A percentile compares a stretch with the other conserved stretches of the same genome.
phyloP scores from a whole-genome alignment of 352 stramenopile species.

The Pythium scleroteichum region DNA sequence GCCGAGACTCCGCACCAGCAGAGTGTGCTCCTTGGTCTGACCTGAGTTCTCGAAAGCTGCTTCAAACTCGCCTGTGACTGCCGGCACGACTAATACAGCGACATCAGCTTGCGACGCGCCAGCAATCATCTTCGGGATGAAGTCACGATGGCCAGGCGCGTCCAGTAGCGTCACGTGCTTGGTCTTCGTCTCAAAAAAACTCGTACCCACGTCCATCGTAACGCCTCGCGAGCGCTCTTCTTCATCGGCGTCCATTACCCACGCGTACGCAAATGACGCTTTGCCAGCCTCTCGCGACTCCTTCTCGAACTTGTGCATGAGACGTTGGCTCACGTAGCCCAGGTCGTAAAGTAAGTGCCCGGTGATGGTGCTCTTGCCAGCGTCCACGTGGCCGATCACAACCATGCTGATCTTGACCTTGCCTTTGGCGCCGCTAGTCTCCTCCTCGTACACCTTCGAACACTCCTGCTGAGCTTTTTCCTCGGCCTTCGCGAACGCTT shows the following conservation, averaged over 20 bases:
- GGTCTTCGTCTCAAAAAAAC: conserved; percentile 87
- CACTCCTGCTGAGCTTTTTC: conserved; percentile 66
- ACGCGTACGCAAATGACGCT: conserved; percentile 95
- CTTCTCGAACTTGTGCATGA: conserved; percentile 93
- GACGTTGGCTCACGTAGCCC: conserved; percentile 82
- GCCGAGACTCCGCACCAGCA: conserved; percentile 92
- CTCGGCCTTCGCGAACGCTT: conserved; percentile 68
- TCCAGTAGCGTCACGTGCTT: conserved; percentile 96
- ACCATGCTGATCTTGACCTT: conserved; percentile 93
- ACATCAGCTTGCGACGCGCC: conserved; percentile 92
- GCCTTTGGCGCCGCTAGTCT: conserved; percentile 38
- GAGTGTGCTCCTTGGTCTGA: conserved; percentile 97
- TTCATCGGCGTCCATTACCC: conserved; percentile 92
- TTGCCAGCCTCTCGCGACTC: conserved; percentile 91
- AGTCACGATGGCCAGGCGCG: conserved; percentile 96
- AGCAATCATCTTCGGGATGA: conserved; percentile 98
- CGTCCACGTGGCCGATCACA: conserved; percentile 97
- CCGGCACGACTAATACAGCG: conserved; percentile 94
- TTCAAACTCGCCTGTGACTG: conserved; percentile 94
- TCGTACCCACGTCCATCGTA: conserved; percentile 97
- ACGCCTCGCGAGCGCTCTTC: conserved; percentile 93
- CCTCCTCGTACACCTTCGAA: conserved; percentile 40
- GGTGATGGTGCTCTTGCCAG: conserved; percentile 97
- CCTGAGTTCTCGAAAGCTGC: conserved; percentile 93
- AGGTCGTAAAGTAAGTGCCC: conserved; percentile 94